These are phyloP conservation scores for Globisporangium recalcitrans DNA, from an alignment of 352 stramenopile genomes.

Conservation along the genomic window DNA sequence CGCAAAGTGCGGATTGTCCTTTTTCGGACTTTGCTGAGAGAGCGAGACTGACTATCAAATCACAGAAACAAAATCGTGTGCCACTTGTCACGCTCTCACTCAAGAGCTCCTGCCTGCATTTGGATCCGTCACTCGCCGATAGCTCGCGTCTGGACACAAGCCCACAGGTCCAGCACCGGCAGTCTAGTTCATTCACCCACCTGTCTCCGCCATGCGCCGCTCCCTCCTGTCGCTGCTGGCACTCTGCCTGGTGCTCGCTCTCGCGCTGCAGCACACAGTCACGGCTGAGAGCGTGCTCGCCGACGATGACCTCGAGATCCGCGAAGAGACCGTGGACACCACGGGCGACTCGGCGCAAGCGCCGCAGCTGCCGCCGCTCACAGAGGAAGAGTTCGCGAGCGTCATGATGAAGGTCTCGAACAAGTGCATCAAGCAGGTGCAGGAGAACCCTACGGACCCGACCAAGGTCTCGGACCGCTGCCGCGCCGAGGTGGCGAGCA, in stretches of 20 bases:
- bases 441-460: slow-evolving; percentile 60
- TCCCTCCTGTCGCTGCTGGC: slow-evolving; percentile 42
- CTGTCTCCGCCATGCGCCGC: slow-evolving; percentile 31
- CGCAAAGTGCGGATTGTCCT: not conserved
- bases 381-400: slow-evolving; percentile 52
- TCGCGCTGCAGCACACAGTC: slow-evolving; percentile 17
- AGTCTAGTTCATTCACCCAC: not conserved
- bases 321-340: slow-evolving; percentile 42
- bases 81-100: slow-evolving; percentile 9
- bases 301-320: slow-evolving; percentile 19
- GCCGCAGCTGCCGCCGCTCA: slow-evolving; percentile 39
- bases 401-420: slow-evolving; percentile 73
- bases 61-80: not conserved
- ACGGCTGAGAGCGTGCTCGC: slow-evolving; percentile 21
- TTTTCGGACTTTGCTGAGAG: not conserved
- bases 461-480: slow-evolving; percentile 64
- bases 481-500: slow-evolving; percentile 42
- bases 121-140: slow-evolving; percentile 2
- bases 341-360: slow-evolving; percentile 17
- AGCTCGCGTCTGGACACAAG: slow-evolving; percentile 5
- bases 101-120: slow-evolving; percentile 4
- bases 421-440: slow-evolving; percentile 67
- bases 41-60: not conserved
- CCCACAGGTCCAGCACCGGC: not conserved
- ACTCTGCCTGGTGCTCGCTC: slow-evolving; percentile 33